phyloP scores from a whole-genome alignment of 768 basidiomycete genomes.

The Leccinellum rugosiceps region DNA sequence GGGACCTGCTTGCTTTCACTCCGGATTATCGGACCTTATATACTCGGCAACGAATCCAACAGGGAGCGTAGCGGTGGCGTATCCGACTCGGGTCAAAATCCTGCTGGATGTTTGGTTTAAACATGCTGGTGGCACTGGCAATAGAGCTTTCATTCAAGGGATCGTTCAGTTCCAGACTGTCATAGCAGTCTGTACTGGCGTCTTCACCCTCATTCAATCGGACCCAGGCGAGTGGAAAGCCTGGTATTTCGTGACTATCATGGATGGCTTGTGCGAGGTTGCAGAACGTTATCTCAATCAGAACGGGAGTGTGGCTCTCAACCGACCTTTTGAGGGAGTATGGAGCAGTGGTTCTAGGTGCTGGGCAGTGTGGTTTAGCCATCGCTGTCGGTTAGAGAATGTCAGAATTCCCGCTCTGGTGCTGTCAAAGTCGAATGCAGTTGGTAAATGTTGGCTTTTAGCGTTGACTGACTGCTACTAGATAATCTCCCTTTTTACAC shows the following conservation, averaged over 20 bases:
- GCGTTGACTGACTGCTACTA: background rate
- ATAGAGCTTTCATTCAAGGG: background rate
- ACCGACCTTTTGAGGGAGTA: background rate
- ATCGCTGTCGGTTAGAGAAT: conserved; percentile 10
- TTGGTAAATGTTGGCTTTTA: conserved; percentile 41
- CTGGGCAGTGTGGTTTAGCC: conserved; percentile 21
- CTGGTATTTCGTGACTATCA: background rate
- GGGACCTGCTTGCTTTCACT: background rate
- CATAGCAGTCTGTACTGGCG: background rate
- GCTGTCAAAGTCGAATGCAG: conserved; percentile 56
- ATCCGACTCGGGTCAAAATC: background rate
- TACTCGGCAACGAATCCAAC: background rate
- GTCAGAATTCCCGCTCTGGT: conserved; percentile 34
- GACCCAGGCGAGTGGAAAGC: background rate
- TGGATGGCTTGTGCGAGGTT: background rate
- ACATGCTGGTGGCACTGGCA: background rate
- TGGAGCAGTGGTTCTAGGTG: conserved; percentile 50
- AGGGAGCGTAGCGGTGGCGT: background rate
- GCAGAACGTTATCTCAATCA: background rate
- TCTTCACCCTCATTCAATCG: background rate
- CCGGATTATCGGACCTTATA: background rate
- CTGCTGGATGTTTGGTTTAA: background rate
- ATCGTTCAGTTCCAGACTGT: background rate
- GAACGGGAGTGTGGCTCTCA: background rate
- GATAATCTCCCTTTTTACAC: background rate